Conservation (phyloP, 2,329 filamentous ascomycete genomes). For the Didymella keratinophila region DNA sequence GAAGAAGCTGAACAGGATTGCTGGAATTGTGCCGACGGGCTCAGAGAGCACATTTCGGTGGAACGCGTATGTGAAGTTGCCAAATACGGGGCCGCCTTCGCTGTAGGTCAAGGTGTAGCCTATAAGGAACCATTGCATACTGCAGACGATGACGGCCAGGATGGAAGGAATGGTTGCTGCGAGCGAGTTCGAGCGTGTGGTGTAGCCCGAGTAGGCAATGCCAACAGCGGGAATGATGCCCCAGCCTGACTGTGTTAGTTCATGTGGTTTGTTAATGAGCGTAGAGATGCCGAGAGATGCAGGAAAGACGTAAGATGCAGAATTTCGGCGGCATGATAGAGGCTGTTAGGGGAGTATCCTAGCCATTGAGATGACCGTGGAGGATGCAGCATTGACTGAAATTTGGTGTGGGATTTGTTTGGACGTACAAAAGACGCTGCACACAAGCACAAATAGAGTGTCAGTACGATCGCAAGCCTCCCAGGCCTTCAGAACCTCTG, state of each 20-base stretch:
- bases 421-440: slow-evolving; percentile 56
- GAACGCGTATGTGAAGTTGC: slow-evolving; percentile 56
- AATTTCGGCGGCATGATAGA: neutral
- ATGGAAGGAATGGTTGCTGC: slow-evolving; percentile 59
- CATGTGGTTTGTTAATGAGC: neutral
- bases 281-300: neutral
- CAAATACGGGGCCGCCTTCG: slow-evolving; percentile 56
- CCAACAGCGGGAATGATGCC: slow-evolving; percentile 62
- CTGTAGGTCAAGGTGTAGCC: slow-evolving; percentile 61
- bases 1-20: slow-evolving; percentile 61
- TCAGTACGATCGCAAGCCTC: slow-evolving; percentile 62
- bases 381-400: neutral
- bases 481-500: slow-evolving; percentile 53
- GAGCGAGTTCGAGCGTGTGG: slow-evolving; percentile 58
- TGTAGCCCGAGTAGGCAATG: slow-evolving; percentile 60
- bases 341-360: neutral
- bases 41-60: slow-evolving; percentile 57
- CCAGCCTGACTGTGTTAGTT: slow-evolving; percentile 49
- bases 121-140: slow-evolving; percentile 60
- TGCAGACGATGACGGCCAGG: slow-evolving; percentile 58
- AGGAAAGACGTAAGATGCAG: neutral
- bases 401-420: neutral
- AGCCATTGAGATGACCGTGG: neutral
- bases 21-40: slow-evolving; percentile 60
- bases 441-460: slow-evolving; percentile 61